Evolutionary conservation across 164 flowering plant genomes (phyloP).

Genomic region (Santalum album): DNA sequence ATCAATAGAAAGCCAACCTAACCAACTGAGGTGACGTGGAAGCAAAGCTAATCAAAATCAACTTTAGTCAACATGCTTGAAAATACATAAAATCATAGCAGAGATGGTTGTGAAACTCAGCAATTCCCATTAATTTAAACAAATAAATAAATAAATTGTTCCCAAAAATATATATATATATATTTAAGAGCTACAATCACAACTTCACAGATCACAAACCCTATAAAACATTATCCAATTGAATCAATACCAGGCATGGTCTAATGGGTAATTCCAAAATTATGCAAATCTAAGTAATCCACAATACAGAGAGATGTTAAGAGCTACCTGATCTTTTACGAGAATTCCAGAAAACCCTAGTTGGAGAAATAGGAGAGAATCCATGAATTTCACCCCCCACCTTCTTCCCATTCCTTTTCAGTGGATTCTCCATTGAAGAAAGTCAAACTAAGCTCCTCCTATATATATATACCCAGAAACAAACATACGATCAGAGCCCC

Average conservation of each 20-base stretch:
- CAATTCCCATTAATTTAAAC: neutral
- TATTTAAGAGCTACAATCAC: neutral
- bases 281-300: neutral
- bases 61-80: too few species aligned
- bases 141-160: neutral
- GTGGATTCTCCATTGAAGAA: too few species aligned
- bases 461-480: too few species aligned
- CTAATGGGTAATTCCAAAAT: too few species aligned
- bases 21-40: constrained; percentile 5
- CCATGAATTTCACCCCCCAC: constrained; percentile 16
- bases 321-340: constrained; percentile 47
- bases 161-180: neutral
- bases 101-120: too few species aligned
- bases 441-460: too few species aligned
- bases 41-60: constrained; percentile 7
- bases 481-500: too few species aligned
- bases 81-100: too few species aligned
- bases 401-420: too few species aligned
- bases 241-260: too few species aligned
- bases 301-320: constrained; percentile 1
- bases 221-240: too few species aligned
- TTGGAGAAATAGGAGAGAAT: constrained; percentile 38
- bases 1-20: too few species aligned
- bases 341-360: constrained; percentile 51
- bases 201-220: neutral